Evolutionary conservation across 495 filamentous ascomycete genomes (phyloP).

Genomic region (Penicillium paxilli): DNA sequence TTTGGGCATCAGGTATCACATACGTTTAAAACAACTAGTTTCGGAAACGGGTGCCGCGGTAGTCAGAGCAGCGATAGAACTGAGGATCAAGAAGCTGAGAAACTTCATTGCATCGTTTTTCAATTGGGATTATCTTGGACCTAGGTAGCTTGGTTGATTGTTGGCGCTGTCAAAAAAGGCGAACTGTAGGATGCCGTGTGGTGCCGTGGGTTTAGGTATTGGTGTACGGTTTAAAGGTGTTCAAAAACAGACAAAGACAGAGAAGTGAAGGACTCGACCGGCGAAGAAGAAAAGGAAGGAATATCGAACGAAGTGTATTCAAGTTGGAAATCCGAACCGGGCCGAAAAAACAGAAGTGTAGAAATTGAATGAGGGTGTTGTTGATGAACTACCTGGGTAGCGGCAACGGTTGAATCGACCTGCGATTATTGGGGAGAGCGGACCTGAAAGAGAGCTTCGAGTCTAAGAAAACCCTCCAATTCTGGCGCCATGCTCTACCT

Average conservation of each 20-base stretch:
- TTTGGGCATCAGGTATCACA: background rate
- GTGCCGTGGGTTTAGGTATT: no score
- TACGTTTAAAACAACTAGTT: background rate
- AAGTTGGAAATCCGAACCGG: background rate
- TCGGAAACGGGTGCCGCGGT: background rate
- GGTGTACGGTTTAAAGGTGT: no score
- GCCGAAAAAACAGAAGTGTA: background rate
- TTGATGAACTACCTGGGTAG: no score
- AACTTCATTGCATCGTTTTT: slow-evolving; percentile 2
- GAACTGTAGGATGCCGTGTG: no score
- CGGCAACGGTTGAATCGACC: no score
- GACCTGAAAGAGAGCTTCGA: background rate
- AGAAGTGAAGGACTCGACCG: background rate
- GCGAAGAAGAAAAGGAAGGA: background rate
- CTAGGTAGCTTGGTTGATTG: background rate
- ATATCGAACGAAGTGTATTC: background rate
- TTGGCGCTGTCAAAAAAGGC: no score
- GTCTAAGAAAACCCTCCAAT: background rate
- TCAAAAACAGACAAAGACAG: background rate
- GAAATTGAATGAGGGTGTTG: background rate
- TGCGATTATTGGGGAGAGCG: background rate
- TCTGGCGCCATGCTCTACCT: background rate
- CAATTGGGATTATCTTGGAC: no score
- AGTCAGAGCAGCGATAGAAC: background rate
- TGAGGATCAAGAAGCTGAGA: background rate